Conservation (phyloP, 495 filamentous ascomycete genomes). For the Xeromyces bisporus region DNA sequence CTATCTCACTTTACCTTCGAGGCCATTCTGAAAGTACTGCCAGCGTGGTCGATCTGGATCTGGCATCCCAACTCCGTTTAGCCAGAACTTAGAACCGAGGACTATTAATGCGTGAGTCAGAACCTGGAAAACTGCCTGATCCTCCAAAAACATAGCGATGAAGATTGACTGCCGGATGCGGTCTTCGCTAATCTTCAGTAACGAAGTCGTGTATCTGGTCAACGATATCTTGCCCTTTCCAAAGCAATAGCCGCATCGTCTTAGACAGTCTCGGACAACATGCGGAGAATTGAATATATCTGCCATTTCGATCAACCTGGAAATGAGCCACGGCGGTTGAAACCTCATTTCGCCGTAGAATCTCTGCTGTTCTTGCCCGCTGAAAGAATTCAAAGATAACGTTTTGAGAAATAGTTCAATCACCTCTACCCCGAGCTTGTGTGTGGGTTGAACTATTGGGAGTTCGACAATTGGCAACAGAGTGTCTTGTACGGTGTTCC, state of each 20-base stretch:
- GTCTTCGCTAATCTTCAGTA: constrained; percentile 23
- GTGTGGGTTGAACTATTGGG: constrained; percentile 8
- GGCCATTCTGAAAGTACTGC: constrained; percentile 53
- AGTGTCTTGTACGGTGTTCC: not conserved
- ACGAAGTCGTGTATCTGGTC: constrained; percentile 10
- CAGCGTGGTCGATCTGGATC: constrained; percentile 32
- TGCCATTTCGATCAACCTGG: constrained; percentile 19
- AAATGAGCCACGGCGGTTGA: constrained; percentile 15
- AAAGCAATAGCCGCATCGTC: constrained; percentile 11
- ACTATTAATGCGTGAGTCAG: constrained; percentile 41
- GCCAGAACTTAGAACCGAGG: constrained; percentile 49
- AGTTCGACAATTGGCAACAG: constrained; percentile 15
- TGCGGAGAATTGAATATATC: constrained; percentile 21
- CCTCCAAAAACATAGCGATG: constrained; percentile 16
- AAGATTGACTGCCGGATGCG: constrained; percentile 24
- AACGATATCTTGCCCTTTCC: constrained; percentile 14
- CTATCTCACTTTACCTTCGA: constrained; percentile 49
- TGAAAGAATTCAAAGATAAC: constrained; percentile 14
- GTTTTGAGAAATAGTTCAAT: constrained; percentile 24
- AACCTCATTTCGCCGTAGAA: constrained; percentile 14
- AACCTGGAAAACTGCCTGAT: constrained; percentile 11
- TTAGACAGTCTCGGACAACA: constrained; percentile 8
- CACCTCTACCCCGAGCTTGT: constrained; percentile 16
- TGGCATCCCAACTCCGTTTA: constrained; percentile 12
- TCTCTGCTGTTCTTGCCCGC: constrained; percentile 5